Conservation (phyloP, 129 eudicot genomes). For the Solidago caesia region DNA sequence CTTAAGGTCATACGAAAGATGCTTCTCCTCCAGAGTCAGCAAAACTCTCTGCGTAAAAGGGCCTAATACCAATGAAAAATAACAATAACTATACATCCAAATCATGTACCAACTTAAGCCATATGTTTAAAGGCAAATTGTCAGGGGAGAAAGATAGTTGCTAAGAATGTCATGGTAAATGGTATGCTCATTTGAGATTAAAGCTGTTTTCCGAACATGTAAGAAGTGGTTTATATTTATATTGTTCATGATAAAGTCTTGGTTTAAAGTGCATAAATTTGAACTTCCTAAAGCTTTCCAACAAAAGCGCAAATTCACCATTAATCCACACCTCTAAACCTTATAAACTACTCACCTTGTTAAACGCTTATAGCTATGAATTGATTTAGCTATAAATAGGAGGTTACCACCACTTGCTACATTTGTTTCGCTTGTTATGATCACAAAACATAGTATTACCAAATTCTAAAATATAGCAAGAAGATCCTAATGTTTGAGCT, state of each 20-base stretch:
- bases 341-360: too few species aligned
- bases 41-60: conserved; percentile 91
- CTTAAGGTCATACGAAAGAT: conserved; percentile 81
- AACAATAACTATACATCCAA: neutral
- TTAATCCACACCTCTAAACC: too few species aligned
- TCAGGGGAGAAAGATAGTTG: neutral
- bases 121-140: neutral
- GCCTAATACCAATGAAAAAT: conserved; percentile 40
- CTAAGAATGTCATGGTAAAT: neutral
- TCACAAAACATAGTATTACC: neutral
- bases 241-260: too few species aligned
- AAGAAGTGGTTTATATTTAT: too few species aligned
- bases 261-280: too few species aligned
- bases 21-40: conserved; percentile 88
- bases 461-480: neutral
- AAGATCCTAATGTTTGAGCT: conserved; percentile 5
- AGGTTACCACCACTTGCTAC: neutral
- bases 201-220: too few species aligned
- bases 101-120: conserved; percentile 1
- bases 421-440: neutral
- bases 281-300: too few species aligned
- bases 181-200: neutral
- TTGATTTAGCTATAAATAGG: neutral
- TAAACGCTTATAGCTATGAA: neutral
- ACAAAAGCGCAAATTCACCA: too few species aligned